Conservation (phyloP, 192 early-diverging fungal species). For the Coemansia sp. region DNA sequence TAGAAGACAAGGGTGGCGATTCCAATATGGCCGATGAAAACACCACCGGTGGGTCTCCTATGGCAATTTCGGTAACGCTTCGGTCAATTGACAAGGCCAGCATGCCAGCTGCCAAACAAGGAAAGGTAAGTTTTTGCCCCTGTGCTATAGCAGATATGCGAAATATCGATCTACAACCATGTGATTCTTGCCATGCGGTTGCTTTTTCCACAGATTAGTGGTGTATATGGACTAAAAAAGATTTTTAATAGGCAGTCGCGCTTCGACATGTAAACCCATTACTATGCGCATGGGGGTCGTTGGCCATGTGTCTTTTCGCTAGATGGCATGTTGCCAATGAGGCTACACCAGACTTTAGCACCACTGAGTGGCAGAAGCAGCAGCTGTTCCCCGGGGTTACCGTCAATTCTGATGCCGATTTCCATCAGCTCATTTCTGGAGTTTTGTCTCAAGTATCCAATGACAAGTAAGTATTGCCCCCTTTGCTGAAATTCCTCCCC, state of each 20-base stretch:
- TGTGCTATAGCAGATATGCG: neutral
- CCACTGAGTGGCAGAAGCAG: conserved; percentile 36
- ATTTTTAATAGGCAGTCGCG: conserved; percentile 27
- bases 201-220: neutral
- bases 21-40: too few species aligned
- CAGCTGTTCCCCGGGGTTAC: conserved; percentile 28
- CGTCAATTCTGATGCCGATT: neutral
- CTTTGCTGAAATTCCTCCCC: too few species aligned
- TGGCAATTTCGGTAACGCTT: neutral
- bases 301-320: conserved; percentile 38
- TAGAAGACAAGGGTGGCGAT: too few species aligned
- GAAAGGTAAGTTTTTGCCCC: conserved; percentile 2
- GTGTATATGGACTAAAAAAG: conserved; percentile 5
- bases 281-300: conserved; percentile 39
- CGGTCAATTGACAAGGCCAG: neutral
- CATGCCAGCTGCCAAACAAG: neutral
- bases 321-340: conserved; percentile 42
- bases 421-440: conserved; percentile 8
- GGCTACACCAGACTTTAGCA: conserved; percentile 35
- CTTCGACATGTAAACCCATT: conserved; percentile 44
- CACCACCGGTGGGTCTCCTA: neutral
- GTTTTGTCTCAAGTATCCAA: conserved; percentile 25
- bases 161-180: conserved; percentile 2
- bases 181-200: conserved; percentile 1
- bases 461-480: conserved; percentile 40